Evolutionary conservation across 179 eudicot genomes (phyloP).

Genomic region (Silene noctiflora): DNA sequence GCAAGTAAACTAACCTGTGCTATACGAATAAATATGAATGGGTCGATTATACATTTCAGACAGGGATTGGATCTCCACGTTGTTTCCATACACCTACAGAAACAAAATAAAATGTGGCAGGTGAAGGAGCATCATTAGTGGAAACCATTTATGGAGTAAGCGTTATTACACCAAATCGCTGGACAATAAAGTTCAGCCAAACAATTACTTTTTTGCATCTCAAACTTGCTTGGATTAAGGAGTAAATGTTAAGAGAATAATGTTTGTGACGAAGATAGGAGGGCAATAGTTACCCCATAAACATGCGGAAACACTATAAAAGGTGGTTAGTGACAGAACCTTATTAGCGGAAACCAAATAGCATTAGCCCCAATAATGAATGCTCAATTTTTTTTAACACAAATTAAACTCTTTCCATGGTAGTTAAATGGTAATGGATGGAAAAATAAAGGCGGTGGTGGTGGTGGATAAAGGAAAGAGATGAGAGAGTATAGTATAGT

Average conservation of each 20-base stretch:
- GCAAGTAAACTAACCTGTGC: conserved; percentile 53
- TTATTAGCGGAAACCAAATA: background rate
- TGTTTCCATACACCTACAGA: conserved; percentile 92
- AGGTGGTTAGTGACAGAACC: background rate
- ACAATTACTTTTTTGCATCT: background rate
- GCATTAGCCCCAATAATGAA: too few species aligned
- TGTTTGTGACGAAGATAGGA: background rate
- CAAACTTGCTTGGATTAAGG: background rate
- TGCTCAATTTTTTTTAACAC: background rate
- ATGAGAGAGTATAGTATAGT: background rate
- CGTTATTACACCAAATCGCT: background rate
- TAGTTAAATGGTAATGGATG: background rate
- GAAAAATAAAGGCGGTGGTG: background rate
- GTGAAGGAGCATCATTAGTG: background rate
- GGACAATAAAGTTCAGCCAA: background rate
- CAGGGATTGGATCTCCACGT: conserved; percentile 87
- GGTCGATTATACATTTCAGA: conserved; percentile 98
- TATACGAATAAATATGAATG: conserved; percentile 90
- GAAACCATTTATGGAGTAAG: background rate
- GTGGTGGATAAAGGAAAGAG: background rate
- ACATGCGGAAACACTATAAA: background rate
- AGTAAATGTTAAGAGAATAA: too few species aligned
- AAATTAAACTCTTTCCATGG: background rate
- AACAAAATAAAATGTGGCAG: background rate
- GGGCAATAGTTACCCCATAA: background rate